A percentile compares a stretch with the other conserved stretches of the same genome.
These are phyloP conservation scores for Fusarium sp. DNA, from an alignment of 2,329 filamentous ascomycete genomes.

Conservation along the genomic window DNA sequence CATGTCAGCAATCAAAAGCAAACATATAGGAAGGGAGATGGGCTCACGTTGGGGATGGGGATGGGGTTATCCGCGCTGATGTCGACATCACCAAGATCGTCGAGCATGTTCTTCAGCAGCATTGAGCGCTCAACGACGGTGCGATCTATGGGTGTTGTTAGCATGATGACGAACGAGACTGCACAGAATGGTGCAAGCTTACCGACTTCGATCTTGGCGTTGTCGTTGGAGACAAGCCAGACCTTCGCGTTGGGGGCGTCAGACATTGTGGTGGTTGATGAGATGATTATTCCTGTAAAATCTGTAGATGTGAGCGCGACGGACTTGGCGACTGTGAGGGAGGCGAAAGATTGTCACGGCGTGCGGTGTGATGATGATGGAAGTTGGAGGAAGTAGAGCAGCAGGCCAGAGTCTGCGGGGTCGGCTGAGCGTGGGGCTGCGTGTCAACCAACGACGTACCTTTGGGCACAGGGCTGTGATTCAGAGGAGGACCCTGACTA, in stretches of 20 bases:
- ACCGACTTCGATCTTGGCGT: conserved; percentile 60
- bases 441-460: conserved; percentile 29
- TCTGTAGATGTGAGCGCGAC: conserved; percentile 15
- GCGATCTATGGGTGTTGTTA: conserved; percentile 68
- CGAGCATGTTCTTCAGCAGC: conserved; percentile 98
- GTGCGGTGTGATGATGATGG: conserved; percentile 36
- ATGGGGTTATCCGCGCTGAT: conserved; percentile 74
- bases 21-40: conserved; percentile 9
- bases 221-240: conserved; percentile 65
- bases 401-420: conserved; percentile 41
- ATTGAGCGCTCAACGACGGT: conserved; percentile 90
- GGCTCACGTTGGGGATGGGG: conserved; percentile 84
- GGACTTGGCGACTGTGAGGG: neutral
- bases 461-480: conserved; percentile 29
- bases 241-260: conserved; percentile 56
- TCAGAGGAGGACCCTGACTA: conserved; percentile 20
- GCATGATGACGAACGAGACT: conserved; percentile 13
- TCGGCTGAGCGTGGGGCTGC: conserved; percentile 37
- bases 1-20: conserved; percentile 27
- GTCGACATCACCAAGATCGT: conserved; percentile 81
- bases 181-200: conserved; percentile 46
- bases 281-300: neutral
- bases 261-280: conserved; percentile 49
- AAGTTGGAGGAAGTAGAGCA: conserved; percentile 40
- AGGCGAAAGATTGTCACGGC: conserved; percentile 16